A percentile compares a stretch with the other conserved stretches of the same genome.
phyloP scores from a whole-genome alignment of 208 protist genomes.

The Acanthamoeba culbertsoni region DNA sequence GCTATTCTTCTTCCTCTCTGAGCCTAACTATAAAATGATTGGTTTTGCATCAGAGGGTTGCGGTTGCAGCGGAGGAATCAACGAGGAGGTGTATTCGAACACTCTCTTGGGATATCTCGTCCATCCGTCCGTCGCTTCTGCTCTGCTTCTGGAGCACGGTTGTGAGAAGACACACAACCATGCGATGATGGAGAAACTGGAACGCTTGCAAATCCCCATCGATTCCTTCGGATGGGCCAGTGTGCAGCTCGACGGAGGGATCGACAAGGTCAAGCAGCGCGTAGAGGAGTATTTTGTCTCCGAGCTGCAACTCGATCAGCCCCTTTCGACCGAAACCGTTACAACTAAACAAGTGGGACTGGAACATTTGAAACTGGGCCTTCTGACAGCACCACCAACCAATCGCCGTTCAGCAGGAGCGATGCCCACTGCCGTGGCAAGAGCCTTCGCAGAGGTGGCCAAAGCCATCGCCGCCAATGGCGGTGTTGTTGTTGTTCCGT shows the following conservation, averaged over 20 bases:
- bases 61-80: constrained; percentile 24
- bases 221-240: neutral
- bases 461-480: neutral
- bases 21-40: no score
- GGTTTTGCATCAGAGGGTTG: constrained; percentile 21
- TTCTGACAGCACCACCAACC: neutral
- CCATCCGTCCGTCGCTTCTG: constrained; percentile 9
- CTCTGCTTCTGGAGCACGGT: constrained; percentile 72
- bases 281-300: constrained; percentile 6
- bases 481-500: neutral
- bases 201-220: neutral
- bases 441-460: neutral
- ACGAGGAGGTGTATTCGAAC: neutral
- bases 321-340: neutral
- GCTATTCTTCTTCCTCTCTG: no score
- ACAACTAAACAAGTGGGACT: neutral
- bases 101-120: constrained; percentile 60
- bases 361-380: neutral
- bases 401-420: no score
- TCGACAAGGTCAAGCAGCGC: neutral
- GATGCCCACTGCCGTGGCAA: neutral
- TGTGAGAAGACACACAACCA: constrained; percentile 76
- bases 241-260: constrained; percentile 17
- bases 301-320: neutral
- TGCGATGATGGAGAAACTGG: constrained; percentile 3